These are phyloP conservation scores for Fonsecaea nubica DNA, from an alignment of 2,329 filamentous ascomycete genomes.

Conservation along the genomic window DNA sequence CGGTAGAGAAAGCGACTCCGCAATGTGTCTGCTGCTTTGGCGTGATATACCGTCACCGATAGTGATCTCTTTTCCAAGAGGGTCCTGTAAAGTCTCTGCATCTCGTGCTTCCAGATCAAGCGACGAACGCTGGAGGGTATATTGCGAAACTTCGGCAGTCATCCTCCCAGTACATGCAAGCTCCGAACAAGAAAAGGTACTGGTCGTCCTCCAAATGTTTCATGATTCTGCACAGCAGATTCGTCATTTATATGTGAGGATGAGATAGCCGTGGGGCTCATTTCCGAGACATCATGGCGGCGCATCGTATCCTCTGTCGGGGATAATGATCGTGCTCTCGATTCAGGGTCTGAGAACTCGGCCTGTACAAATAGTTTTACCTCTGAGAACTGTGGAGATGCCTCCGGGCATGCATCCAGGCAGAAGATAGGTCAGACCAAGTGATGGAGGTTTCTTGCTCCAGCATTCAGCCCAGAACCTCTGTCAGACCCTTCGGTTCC, in stretches of 20 bases:
- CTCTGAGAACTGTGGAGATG: slow-evolving; percentile 5
- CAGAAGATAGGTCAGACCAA: not conserved
- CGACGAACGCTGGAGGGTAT: not conserved
- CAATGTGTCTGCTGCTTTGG: slow-evolving; percentile 3
- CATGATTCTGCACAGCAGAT: not conserved
- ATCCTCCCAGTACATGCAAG: not conserved
- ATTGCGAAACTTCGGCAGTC: not conserved
- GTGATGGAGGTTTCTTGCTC: not conserved
- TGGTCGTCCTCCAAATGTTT: not conserved
- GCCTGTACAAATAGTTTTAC: not conserved
- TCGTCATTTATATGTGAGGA: not conserved
- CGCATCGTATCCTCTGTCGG: not conserved
- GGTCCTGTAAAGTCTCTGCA: not conserved
- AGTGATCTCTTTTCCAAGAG: slow-evolving; percentile 9
- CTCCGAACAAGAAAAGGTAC: not conserved
- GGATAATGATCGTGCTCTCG: not conserved
- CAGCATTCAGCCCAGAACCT: not conserved
- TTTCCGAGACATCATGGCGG: not conserved
- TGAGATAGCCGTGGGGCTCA: not conserved
- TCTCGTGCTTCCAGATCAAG: not conserved
- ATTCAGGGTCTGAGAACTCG: not conserved
- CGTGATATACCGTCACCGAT: not conserved
- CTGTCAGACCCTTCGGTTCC: not conserved
- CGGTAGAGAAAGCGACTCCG: slow-evolving; percentile 17
- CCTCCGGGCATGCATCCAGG: not conserved